These are phyloP conservation scores for Starmerella sp. DNA, from an alignment of 805 yeast species.

Conservation along the genomic window DNA sequence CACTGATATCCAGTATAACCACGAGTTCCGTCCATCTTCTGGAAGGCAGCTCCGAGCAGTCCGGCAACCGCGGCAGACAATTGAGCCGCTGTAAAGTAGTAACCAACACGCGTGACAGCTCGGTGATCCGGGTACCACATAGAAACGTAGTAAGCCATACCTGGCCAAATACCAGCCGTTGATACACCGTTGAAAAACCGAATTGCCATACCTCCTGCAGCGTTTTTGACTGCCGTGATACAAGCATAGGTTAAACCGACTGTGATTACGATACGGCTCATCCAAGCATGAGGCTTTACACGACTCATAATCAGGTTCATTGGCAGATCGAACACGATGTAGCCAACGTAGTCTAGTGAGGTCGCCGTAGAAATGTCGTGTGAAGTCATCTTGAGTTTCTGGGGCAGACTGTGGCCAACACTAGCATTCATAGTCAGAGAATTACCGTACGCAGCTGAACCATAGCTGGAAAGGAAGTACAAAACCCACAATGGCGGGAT, in stretches of 20 bases:
- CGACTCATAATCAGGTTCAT: slow-evolving; percentile 79
- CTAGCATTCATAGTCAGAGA: slow-evolving; percentile 67
- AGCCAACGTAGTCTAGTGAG: slow-evolving; percentile 74
- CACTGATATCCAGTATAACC: slow-evolving; percentile 80
- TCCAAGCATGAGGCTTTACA: slow-evolving; percentile 76
- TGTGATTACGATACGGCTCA: slow-evolving; percentile 61
- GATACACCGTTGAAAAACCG: slow-evolving; percentile 64
- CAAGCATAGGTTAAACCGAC: slow-evolving; percentile 73
- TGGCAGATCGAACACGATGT: slow-evolving; percentile 74
- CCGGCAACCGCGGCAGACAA: slow-evolving; percentile 86
- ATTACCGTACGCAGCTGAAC: slow-evolving; percentile 64
- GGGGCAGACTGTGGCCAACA: slow-evolving; percentile 49
- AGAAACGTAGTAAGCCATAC: slow-evolving; percentile 70
- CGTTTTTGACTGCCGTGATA: slow-evolving; percentile 47
- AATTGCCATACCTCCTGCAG: slow-evolving; percentile 55
- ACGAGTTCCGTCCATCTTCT: slow-evolving; percentile 57
- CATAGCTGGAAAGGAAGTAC: slow-evolving; percentile 70
- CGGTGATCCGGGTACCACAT: slow-evolving; percentile 77
- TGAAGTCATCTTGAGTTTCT: slow-evolving; percentile 39
- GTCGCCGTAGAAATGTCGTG: slow-evolving; percentile 62
- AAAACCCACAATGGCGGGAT: slow-evolving; percentile 75
- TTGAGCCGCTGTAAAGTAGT: slow-evolving; percentile 86
- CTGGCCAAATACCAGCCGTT: slow-evolving; percentile 88
- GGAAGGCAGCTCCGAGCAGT: slow-evolving; percentile 77
- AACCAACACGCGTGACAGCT: slow-evolving; percentile 69